Evolutionary conservation across 371 early-diverging fungal genomes (phyloP), one percentile per base, ranked within the genome.

Genomic region (Lichtheimia ornata): DNA sequence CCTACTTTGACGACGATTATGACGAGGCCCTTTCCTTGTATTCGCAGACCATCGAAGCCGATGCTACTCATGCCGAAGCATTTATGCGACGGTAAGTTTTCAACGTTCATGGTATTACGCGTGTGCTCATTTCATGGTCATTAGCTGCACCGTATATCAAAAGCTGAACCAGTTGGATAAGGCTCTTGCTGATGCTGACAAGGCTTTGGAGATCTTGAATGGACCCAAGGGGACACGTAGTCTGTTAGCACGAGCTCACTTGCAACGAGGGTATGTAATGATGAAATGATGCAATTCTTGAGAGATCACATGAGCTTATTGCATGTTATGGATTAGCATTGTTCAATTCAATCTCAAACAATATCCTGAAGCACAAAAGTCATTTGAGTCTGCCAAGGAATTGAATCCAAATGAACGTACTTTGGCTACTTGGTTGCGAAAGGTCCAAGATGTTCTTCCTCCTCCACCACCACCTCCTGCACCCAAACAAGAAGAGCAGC

Each of bases 1-100:
- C 93, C 47, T 94, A 94, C 68, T 72, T 88, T 59, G 84, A 89
- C 53, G 91, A 94, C 52, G 85, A 93, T 59, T 92, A 84, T 68
- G 84, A 85, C 35, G 90, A 86, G 59, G 94, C 96, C 4, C 75
- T 94, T 53, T 68, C 79, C 41, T 71, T 80, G 18, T 96, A 92
- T 59, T 81, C 89, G 45, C 67, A 91, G 64, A 92, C 92, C n/a
- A 89, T 96, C 54, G 82, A 82, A 13, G 64, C 84, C 17, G 97
- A 94, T 58, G 79, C 93, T 14, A 64, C 73, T 22, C 97, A 81
- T 50, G 71, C 84, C 40, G 89, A 89, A 53, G 84, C 84, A 71
- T 74, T 84, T 28, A 63, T 87, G 64, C 79, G 77, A 58, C 74
- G 89, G 84, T 84, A 81, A 59, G 62, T 24, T 12, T 49, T 41